phyloP scores from a whole-genome alignment of 1,284 basidiomycete species.

The Fomes fomentarius region DNA sequence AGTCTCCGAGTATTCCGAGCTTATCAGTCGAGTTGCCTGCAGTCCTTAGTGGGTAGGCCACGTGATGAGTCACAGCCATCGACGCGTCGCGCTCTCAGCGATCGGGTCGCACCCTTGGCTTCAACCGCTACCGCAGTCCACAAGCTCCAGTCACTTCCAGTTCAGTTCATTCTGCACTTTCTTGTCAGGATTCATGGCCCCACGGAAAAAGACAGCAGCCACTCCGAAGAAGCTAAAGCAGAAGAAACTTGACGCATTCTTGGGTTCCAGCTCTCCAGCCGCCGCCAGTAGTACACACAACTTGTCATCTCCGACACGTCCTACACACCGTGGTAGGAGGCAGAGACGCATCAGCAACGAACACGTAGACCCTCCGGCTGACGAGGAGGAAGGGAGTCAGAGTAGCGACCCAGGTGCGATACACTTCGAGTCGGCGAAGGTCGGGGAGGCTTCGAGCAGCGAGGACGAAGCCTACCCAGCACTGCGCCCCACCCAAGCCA shows the following conservation, averaged over 20 bases:
- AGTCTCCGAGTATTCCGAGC: too few relatives aligned
- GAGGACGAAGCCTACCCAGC: slow-evolving; percentile 39
- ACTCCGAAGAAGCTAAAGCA: slow-evolving; percentile 33
- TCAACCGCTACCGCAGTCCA: too few relatives aligned
- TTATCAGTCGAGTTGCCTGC: too few relatives aligned
- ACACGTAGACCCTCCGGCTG: slow-evolving; percentile 12
- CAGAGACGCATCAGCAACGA: background rate
- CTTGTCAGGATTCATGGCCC: too few relatives aligned
- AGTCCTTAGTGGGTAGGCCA: too few relatives aligned
- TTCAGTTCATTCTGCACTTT: too few relatives aligned
- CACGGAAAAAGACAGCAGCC: slow-evolving; percentile 2
- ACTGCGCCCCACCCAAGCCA: slow-evolving; percentile 33
- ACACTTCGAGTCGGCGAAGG: slow-evolving; percentile 44
- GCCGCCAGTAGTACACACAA: slow-evolving; percentile 1
- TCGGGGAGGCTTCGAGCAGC: slow-evolving; percentile 27
- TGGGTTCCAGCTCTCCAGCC: slow-evolving; percentile 34
- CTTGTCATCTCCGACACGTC: slow-evolving; percentile 8
- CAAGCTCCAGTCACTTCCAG: too few relatives aligned
- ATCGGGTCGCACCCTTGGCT: background rate
- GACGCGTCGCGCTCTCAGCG: too few relatives aligned
- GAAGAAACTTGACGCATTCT: slow-evolving; percentile 33
- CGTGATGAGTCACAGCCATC: slow-evolving; percentile 9
- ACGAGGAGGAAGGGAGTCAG: slow-evolving; percentile 29
- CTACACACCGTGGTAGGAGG: background rate
- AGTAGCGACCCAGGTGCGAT: slow-evolving; percentile 54